A percentile compares a stretch with the other conserved stretches of the same genome.
Evolutionary conservation across 768 basidiomycete species (phyloP).

Genomic region (Mycena vitilis): DNA sequence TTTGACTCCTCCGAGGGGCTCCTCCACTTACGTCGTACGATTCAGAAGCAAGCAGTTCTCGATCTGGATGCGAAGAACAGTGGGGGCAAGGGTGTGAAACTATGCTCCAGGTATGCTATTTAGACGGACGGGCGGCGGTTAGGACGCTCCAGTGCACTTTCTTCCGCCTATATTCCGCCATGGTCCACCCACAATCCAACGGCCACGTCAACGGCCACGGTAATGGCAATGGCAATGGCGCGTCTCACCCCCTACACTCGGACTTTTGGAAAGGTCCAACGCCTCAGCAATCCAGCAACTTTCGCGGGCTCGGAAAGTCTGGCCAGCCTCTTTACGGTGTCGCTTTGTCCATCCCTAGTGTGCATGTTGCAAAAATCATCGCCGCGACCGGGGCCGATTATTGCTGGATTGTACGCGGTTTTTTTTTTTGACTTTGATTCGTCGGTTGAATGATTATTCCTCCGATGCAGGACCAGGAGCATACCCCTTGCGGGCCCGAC

Average conservation of each 20-base stretch:
- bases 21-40: too few species aligned
- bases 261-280: constrained; percentile 5
- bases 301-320: background rate
- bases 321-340: constrained; percentile 3
- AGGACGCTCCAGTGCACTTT: background rate
- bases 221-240: background rate
- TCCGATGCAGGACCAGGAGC: constrained; percentile 5
- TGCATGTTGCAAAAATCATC: constrained; percentile 14
- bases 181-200: constrained; percentile 1
- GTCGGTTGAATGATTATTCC: background rate
- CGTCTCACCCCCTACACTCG: background rate
- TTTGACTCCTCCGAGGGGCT: too few species aligned
- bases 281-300: constrained; percentile 7
- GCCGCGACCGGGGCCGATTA: constrained; percentile 15
- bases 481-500: background rate
- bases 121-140: background rate
- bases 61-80: too few species aligned
- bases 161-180: background rate
- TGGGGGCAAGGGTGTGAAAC: too few species aligned
- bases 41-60: too few species aligned
- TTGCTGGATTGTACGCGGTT: constrained; percentile 12
- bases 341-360: background rate
- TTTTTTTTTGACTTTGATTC: background rate
- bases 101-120: background rate
- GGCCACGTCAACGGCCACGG: background rate